Evolutionary conservation across 2,329 filamentous ascomycete species (phyloP).

Genomic region (Emmonsiellopsis sp.): DNA sequence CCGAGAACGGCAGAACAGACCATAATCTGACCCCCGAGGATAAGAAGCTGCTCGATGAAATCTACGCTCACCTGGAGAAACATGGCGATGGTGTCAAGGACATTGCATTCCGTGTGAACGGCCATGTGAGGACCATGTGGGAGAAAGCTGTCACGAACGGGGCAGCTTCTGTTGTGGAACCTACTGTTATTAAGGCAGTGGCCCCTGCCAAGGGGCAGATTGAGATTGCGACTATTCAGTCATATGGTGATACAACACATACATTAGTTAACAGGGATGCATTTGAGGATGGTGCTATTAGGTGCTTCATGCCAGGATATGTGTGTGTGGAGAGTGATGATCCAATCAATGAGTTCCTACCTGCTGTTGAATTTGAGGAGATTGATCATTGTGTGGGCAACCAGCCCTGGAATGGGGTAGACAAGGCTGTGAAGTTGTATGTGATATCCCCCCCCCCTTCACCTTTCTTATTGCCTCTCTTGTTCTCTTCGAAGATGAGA

Average conservation of each 20-base stretch:
- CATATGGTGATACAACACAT: constrained; percentile 85
- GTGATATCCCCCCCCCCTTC: constrained; percentile 3
- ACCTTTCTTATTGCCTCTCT: constrained; percentile 6
- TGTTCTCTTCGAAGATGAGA: neutral
- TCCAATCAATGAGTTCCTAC: constrained; percentile 40
- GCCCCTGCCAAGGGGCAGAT: constrained; percentile 48
- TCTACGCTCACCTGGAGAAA: constrained; percentile 67
- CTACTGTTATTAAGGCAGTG: constrained; percentile 45
- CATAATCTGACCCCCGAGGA: constrained; percentile 54
- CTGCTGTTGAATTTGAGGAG: constrained; percentile 56
- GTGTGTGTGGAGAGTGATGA: constrained; percentile 40
- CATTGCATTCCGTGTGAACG: constrained; percentile 77
- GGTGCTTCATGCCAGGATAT: constrained; percentile 68
- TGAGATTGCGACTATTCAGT: constrained; percentile 63
- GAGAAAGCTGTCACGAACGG: constrained; percentile 57
- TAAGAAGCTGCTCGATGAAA: constrained; percentile 53
- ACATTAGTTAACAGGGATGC: constrained; percentile 62
- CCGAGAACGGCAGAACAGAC: constrained; percentile 45
- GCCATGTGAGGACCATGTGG: constrained; percentile 65
- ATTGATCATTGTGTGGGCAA: constrained; percentile 96
- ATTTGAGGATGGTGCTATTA: constrained; percentile 47
- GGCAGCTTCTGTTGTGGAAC: constrained; percentile 54
- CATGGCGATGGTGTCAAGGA: constrained; percentile 91
- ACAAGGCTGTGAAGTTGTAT: constrained; percentile 46
- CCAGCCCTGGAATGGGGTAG: constrained; percentile 81